Base-by-base conservation (phyloP, 768 basidiomycete species). In the Cubamyces sp. region DNA sequence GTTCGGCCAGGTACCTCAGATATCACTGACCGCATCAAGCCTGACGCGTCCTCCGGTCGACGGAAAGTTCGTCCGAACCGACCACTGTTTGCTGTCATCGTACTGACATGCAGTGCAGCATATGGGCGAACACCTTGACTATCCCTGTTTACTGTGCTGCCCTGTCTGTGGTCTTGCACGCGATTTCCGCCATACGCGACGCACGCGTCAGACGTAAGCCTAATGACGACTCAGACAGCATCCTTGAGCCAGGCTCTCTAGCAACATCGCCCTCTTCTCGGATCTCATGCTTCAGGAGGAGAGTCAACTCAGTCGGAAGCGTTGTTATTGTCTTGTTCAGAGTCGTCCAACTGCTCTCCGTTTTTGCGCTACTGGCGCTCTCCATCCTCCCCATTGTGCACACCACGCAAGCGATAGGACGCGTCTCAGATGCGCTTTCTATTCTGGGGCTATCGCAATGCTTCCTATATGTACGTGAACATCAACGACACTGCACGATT, bases 1-100 rank as follows among this genome's bases (percentile, higher is more conserved):
- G 57, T 40, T 57, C 39, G 19, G 25, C 30, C 23, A 57, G 19
- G 11, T 57, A 47, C 21, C 47, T 6, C 57, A 57, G 23, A 40
- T 50, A 12, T 47, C 57, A 5, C 47, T 57, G 37, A 57, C 47
- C 4, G 16, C 30, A 7, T 57, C 57, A 7, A 40, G 47, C 19
- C 7, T 19, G 1, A 49, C 57, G 9, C 18, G 49, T 21, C 47
- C 47, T 23, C 41, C 47, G 19, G 37, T 41, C 7, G 40, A 37
- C 48, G 16, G 39, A 30, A 50, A 39, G 57, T 57, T 23, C 21
- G 57, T 50, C 5, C 34, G 34, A 5, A 11, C 34, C 9, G 9
- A 9, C 34, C 11, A 1, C 34, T 30, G 34, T 34, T 34, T 11
- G 34, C 11, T 34, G 6, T 7, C 34, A 5, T 5, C 4, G 12